Conservation (phyloP, 129 eudicot species). For the Ambrosia trifida region DNA sequence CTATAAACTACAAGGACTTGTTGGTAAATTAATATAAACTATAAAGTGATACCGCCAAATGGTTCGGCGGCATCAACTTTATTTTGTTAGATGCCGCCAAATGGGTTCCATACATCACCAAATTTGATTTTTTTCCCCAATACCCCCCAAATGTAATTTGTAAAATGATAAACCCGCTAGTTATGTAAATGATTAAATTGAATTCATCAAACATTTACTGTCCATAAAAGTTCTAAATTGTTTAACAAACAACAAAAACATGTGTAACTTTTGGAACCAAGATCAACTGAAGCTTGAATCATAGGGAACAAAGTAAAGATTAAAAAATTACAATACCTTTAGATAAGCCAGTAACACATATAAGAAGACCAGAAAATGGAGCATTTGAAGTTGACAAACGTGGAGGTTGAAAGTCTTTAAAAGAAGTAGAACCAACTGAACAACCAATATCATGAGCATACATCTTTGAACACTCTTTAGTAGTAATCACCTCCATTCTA, state of each 20-base stretch:
- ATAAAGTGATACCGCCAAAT: too few relatives aligned
- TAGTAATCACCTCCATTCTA: constrained; percentile 59
- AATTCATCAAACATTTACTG: neutral
- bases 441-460: constrained; percentile 46
- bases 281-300: constrained; percentile 6
- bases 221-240: constrained; percentile 1
- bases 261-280: neutral
- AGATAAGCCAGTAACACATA: constrained; percentile 88
- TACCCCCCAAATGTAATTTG: too few relatives aligned
- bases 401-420: constrained; percentile 41
- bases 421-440: constrained; percentile 41
- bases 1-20: too few relatives aligned
- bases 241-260: constrained; percentile 15
- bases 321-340: constrained; percentile 47
- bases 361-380: constrained; percentile 77
- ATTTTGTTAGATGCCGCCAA: too few relatives aligned
- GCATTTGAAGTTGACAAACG: constrained; percentile 39
- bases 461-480: constrained; percentile 72
- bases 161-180: too few relatives aligned
- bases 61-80: too few relatives aligned
- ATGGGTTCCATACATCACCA: too few relatives aligned
- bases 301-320: neutral
- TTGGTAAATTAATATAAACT: too few relatives aligned
- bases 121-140: too few relatives aligned
- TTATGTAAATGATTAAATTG: too few relatives aligned